Evolutionary conservation across 164 flowering plant genomes (phyloP), one percentile per base, ranked within the genome.

Genomic region (Stephania cephalantha): DNA sequence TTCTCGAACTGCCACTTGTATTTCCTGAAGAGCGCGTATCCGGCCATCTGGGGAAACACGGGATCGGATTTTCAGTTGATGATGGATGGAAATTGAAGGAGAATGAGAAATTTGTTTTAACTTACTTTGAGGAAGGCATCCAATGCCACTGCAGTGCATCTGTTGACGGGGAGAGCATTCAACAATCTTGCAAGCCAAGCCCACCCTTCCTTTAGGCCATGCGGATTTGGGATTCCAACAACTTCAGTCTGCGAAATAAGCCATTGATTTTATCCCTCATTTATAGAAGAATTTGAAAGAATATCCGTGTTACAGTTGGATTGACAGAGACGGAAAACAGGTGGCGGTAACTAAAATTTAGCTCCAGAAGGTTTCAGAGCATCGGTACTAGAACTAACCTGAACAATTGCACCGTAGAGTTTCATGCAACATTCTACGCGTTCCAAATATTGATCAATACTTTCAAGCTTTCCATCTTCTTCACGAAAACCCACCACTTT

Each of bases 171-270:
- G 22, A 92, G 81, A 11, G 84, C 69, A 79, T 94, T 95, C 78
- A 95, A 83, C 73, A 92, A 85, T 79, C 95, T 87, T 5, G 97
- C 97, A 68, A 94, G 85, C 99, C 99, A 95, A 70, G 91, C 85
- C 98, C 98, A 94, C 35, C 99, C 99, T 83, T 88, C 92, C 73
- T 82, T 74, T 5, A 92, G 80, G 17, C 99, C 98, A 84, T 93
- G 97, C 42, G 53, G 35, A 75, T 95, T 95, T 68, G 72, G 84
- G 72, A 85, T 64, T 30, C 91, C 92, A 30, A 71, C 48, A 76
- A 85, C 76, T 83, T 95, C 92, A 2, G 98, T 91, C 98, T 93
- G 87, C 83, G 71, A 80, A 77, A 77, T 58, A 73, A 70, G 15
- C 30, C 29, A 20, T 7, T 70, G n/a, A n/a, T 25, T 48, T n/a